These are phyloP conservation scores for Leishmania amazonensis DNA, from an alignment of 208 protist genomes.

Conservation along the genomic window DNA sequence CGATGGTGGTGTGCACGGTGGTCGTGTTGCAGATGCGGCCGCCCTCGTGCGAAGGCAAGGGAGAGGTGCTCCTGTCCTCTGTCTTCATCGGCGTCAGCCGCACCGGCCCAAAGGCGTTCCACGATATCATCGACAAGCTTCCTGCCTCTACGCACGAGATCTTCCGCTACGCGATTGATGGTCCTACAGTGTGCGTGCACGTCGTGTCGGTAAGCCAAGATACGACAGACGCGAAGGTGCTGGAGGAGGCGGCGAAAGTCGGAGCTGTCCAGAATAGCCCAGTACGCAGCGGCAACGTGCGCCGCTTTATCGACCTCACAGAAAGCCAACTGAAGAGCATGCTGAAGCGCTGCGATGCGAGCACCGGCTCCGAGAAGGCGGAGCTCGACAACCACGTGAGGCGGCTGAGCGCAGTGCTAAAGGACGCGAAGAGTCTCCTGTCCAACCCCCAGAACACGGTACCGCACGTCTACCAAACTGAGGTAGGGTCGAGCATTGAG, in stretches of 20 bases:
- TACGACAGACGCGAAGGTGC: slow-evolving; percentile 23
- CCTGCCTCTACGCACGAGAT: slow-evolving; percentile 30
- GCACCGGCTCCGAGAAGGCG: slow-evolving; percentile 28
- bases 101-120: slow-evolving; percentile 33
- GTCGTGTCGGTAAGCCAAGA: slow-evolving; percentile 38
- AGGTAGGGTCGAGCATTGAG: slow-evolving; percentile 2
- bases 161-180: slow-evolving; percentile 53
- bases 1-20: slow-evolving; percentile 45
- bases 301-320: slow-evolving; percentile 64
- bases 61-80: slow-evolving; percentile 52
- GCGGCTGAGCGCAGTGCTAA: slow-evolving; percentile 38
- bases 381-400: slow-evolving; percentile 32
- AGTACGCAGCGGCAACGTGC: slow-evolving; percentile 62
- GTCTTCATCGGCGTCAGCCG: slow-evolving; percentile 45
- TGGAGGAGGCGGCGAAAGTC: slow-evolving; percentile 36
- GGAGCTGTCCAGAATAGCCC: slow-evolving; percentile 47
- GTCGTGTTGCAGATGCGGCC: slow-evolving; percentile 53
- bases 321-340: slow-evolving; percentile 29
- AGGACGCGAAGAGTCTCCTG: slow-evolving; percentile 42
- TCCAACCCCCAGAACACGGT: slow-evolving; percentile 39
- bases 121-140: slow-evolving; percentile 33
- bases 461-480: slow-evolving; percentile 43
- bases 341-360: slow-evolving; percentile 24
- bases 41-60: slow-evolving; percentile 8
- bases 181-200: slow-evolving; percentile 40